phyloP scores from a whole-genome alignment of 106 monocot genomes.

The Alisma plantagoaquatica region DNA sequence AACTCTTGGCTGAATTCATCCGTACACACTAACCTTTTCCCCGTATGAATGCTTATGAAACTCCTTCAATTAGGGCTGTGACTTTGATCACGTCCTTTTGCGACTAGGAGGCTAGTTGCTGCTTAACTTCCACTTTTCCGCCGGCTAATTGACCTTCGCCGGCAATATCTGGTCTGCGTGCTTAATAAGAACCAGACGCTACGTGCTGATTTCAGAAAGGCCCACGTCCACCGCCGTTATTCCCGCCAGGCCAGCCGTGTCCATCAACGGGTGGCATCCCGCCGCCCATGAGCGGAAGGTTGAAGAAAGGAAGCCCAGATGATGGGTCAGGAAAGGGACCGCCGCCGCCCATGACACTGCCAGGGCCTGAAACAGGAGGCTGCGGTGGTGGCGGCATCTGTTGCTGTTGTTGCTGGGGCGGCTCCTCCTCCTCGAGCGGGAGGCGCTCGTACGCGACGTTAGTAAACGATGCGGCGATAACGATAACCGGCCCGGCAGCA shows the following conservation, averaged over 20 bases:
- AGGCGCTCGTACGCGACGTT: slow-evolving; percentile 48
- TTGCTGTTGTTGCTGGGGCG: background rate
- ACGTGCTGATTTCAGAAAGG: no score
- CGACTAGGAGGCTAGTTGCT: no score
- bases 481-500: slow-evolving; percentile 31
- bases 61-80: no score
- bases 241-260: slow-evolving; percentile 29
- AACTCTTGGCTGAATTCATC: no score
- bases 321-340: slow-evolving; percentile 29
- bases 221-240: slow-evolving; percentile 8
- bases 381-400: no score
- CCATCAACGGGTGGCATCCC: slow-evolving; percentile 25
- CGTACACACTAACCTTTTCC: no score
- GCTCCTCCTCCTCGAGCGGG: slow-evolving; percentile 42
- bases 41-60: no score
- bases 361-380: background rate
- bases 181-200: no score
- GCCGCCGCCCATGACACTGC: slow-evolving; percentile 13
- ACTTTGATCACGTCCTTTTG: no score
- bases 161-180: no score
- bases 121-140: no score
- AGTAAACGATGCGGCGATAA: slow-evolving; percentile 43
- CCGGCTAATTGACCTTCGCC: no score
- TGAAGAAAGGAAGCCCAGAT: slow-evolving; percentile 38
- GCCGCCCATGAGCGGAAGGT: slow-evolving; percentile 20